A percentile compares a stretch with the other conserved stretches of the same genome.
Conservation (phyloP, 2,329 filamentous ascomycete species). For the Didymella keratinophila region DNA sequence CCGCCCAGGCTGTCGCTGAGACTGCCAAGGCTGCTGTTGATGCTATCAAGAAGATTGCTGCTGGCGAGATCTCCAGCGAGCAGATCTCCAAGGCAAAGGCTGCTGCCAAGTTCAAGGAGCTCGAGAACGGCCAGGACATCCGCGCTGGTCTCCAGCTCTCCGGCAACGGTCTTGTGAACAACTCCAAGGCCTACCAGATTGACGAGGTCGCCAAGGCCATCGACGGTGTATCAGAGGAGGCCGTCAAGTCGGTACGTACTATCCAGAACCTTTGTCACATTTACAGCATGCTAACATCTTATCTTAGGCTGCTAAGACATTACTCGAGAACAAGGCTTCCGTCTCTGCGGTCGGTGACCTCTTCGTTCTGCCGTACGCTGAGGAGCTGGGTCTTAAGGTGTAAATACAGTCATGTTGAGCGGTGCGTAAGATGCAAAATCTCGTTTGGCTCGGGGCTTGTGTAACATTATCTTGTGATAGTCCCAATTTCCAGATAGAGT, state of each 20-base stretch:
- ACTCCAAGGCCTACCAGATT: conserved; percentile 83
- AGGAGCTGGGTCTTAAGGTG: conserved; percentile 93
- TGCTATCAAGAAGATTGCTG: conserved; percentile 80
- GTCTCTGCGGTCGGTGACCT: conserved; percentile 92
- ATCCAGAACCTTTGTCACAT: background rate
- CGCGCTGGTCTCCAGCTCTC: conserved; percentile 81
- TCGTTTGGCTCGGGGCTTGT: conserved; percentile 45
- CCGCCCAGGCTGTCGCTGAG: conserved; percentile 74
- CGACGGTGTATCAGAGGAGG: conserved; percentile 80
- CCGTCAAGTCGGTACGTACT: conserved; percentile 80
- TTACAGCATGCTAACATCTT: conserved; percentile 29
- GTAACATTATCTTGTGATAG: conserved; percentile 54
- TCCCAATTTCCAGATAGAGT: conserved; percentile 52
- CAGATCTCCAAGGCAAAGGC: conserved; percentile 91
- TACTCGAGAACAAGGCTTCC: conserved; percentile 87
- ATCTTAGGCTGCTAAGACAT: conserved; percentile 80
- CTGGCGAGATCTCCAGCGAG: conserved; percentile 79
- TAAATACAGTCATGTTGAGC: conserved; percentile 64
- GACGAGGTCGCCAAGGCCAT: conserved; percentile 79
- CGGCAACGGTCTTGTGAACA: conserved; percentile 82
- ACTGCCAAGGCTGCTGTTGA: conserved; percentile 81
- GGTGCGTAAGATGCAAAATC: conserved; percentile 41
- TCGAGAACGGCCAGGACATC: conserved; percentile 81
- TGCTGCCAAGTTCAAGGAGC: conserved; percentile 89
- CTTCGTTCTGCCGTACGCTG: conserved; percentile 87